Evolutionary conservation across 768 basidiomycete genomes (phyloP).

Genomic region (Pleurotus platypus): DNA sequence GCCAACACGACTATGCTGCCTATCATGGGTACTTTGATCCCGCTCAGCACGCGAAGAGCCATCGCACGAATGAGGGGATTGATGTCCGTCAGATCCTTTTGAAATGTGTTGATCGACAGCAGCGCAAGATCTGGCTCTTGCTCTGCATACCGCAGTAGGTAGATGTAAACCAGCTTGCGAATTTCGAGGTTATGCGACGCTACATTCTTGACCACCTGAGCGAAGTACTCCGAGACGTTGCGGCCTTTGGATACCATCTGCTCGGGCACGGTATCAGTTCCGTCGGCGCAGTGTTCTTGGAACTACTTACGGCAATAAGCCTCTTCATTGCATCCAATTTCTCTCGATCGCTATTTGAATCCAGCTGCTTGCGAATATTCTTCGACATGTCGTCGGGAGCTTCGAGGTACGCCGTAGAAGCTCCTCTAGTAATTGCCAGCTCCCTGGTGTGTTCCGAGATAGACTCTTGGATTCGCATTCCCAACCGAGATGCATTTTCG

Average conservation of each 20-base stretch:
- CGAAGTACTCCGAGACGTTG: constrained; percentile 90
- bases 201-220: constrained; percentile 96
- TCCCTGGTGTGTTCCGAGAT: constrained; percentile 80
- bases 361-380: constrained; percentile 83
- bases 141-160: constrained; percentile 90
- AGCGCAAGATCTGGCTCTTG: constrained; percentile 93
- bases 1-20: constrained; percentile 81
- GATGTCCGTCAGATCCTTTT: constrained; percentile 89
- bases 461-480: constrained; percentile 80
- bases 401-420: constrained; percentile 60
- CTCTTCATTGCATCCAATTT: constrained; percentile 95
- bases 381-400: constrained; percentile 75
- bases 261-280: constrained; percentile 1
- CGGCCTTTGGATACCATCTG: constrained; percentile 92
- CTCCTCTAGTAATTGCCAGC: constrained; percentile 52
- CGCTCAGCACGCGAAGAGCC: constrained; percentile 90
- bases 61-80: constrained; percentile 95
- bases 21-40: constrained; percentile 89
- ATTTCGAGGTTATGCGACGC: constrained; percentile 90
- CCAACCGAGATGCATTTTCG: constrained; percentile 81
- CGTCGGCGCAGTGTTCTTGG: not conserved
- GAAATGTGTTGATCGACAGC: constrained; percentile 97
- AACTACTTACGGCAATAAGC: constrained; percentile 76
- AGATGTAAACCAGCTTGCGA: constrained; percentile 96
- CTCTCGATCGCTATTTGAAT: constrained; percentile 84